Evolutionary conservation across 2,329 filamentous ascomycete genomes (phyloP), one percentile per base, ranked within the genome.

Genomic region (Graphium sp.): DNA sequence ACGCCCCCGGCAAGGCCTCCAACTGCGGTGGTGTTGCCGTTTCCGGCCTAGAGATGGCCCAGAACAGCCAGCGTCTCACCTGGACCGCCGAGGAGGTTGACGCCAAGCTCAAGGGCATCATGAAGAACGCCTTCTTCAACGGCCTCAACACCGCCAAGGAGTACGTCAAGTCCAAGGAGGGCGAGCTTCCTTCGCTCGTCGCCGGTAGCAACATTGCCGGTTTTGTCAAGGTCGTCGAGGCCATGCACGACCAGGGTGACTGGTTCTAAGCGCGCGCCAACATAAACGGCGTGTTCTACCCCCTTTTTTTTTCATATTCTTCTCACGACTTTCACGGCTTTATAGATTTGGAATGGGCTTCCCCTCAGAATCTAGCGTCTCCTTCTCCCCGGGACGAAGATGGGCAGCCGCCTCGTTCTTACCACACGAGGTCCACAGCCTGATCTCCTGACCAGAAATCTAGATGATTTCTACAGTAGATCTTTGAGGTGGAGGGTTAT

Each of bases 21-120:
- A 95, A 95, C 64, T 84, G 83, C 41, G 89, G 89, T 54, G 89
- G 89, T 66, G 89, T 95, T 33, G 89, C 89, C 32, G 89, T 98
- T 22, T 93, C 84, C 3, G 89, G 89, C 43, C 73, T 98, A 24
- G 89, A 98, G 69, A 98, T 98, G 89, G 85, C 87, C 6, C 89
- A 98, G 72, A 95, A 98, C 72, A 87, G 78, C 39, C 58, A 76
- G 55, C 77, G 87, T 35, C 64, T 94, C 39, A 68, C 60, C 47
- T 98, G 89, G 89, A 80, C 81, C 17, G 48, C 64, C 26, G 80
- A 93, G 63, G 79, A 93, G 62, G 89, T 95, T 39, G 87, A 95
- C 57, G 60, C 66, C 42, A 83, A 83, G 60, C 75, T 98, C 47
- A 84, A 91, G 68, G 63, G 56, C 43, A 95, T 95, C 60, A 98